Evolutionary conservation across 2,329 filamentous ascomycete species (phyloP).

Genomic region (Fusarium oxysporum): DNA sequence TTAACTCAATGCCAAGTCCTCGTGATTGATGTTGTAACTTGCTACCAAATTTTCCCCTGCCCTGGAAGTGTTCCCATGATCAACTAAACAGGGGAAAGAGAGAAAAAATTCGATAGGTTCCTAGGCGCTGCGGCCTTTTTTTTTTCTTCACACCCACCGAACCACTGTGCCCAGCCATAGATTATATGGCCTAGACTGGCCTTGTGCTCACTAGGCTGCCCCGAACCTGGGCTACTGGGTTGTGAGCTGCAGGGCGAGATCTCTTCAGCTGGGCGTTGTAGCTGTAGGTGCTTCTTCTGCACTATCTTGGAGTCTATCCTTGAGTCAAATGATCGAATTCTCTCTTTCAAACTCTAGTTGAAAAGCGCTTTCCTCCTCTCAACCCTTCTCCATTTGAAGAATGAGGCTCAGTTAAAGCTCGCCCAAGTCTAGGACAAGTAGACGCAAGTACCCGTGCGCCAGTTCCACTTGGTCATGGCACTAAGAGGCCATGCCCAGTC

Average conservation of each 20-base stretch:
- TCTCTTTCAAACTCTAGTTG: background rate
- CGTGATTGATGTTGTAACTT: slow-evolving; percentile 39
- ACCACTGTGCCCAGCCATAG: slow-evolving; percentile 11
- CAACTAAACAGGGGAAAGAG: slow-evolving; percentile 27
- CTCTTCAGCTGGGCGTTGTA: background rate
- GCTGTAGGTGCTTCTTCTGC: background rate
- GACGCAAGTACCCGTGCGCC: slow-evolving; percentile 28
- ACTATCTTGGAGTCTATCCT: background rate
- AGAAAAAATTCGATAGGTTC: slow-evolving; percentile 27
- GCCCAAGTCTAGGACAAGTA: slow-evolving; percentile 30
- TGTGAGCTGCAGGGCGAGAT: background rate
- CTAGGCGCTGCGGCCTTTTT: slow-evolving; percentile 21
- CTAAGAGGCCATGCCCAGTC: slow-evolving; percentile 26
- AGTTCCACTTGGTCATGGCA: slow-evolving; percentile 26
- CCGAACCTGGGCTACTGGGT: slow-evolving; percentile 14
- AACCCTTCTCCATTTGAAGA: background rate
- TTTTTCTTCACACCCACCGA: slow-evolving; percentile 5
- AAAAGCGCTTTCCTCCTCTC: background rate
- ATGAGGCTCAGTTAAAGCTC: slow-evolving; percentile 30
- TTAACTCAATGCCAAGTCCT: slow-evolving; percentile 39
- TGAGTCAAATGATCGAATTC: background rate
- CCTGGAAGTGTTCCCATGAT: slow-evolving; percentile 37
- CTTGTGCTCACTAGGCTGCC: slow-evolving; percentile 20
- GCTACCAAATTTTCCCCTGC: slow-evolving; percentile 25
- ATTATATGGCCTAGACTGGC: slow-evolving; percentile 16